Percentiles rank a stretch among this genome's conserved stretches.
Conservation (phyloP, 371 early-diverging fungal species). For the Coemansia sp. region DNA sequence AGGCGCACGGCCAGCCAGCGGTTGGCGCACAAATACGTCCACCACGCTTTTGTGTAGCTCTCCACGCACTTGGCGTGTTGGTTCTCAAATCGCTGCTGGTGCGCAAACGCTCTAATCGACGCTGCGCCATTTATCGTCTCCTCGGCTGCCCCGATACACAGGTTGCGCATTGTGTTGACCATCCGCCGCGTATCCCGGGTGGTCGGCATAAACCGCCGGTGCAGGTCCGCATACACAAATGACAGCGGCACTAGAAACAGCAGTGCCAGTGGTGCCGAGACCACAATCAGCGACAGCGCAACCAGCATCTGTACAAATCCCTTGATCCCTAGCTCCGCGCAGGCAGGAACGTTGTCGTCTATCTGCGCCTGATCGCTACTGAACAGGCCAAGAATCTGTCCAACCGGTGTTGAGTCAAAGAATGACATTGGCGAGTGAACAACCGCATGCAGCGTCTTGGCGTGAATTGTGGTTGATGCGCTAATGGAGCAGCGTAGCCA, state of each 20-base stretch:
- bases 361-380: constrained; percentile 68
- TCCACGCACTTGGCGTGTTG: constrained; percentile 60
- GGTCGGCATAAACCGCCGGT: constrained; percentile 12
- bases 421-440: constrained; percentile 85
- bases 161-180: constrained; percentile 5
- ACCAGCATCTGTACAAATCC: constrained; percentile 6
- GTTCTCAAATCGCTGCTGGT: constrained; percentile 6
- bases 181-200: constrained; percentile 10
- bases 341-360: constrained; percentile 48
- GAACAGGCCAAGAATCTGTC: constrained; percentile 81
- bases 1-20: constrained; percentile 46
- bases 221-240: constrained; percentile 1
- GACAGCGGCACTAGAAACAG: constrained; percentile 10
- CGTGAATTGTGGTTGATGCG: constrained; percentile 51
- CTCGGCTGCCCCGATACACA: background rate
- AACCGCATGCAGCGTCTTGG: constrained; percentile 48
- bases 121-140: constrained; percentile 13
- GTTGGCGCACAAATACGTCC: constrained; percentile 31
- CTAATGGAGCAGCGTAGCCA: constrained; percentile 79
- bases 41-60: constrained; percentile 54
- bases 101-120: constrained; percentile 13
- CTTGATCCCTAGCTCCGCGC: constrained; percentile 6
- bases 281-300: constrained; percentile 10
- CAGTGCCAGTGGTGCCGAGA: constrained; percentile 7
- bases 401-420: constrained; percentile 87